phyloP scores from a whole-genome alignment of 2,329 filamentous ascomycete species.

The Colletotrichum higginsianum region DNA sequence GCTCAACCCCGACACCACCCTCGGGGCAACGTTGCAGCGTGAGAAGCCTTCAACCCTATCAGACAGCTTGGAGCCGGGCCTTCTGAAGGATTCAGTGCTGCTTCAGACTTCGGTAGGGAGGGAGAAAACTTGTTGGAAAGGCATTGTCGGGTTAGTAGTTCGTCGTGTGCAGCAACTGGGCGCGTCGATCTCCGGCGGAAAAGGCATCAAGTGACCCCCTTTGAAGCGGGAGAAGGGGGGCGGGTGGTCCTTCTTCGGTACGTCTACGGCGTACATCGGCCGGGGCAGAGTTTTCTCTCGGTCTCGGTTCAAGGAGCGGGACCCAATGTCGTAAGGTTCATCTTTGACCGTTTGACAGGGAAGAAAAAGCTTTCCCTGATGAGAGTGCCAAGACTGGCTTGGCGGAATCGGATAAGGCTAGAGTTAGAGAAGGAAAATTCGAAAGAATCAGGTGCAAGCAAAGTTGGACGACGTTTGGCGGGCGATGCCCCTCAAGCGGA shows the following conservation, averaged over 20 bases:
- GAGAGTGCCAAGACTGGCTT: not conserved
- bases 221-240: not conserved
- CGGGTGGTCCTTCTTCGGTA: conserved; percentile 24
- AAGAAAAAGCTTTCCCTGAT: not conserved
- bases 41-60: not conserved
- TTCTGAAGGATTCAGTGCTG: not conserved
- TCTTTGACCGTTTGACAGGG: not conserved
- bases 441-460: conserved; percentile 13
- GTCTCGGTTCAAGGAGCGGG: too few relatives aligned
- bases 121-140: conserved; percentile 1
- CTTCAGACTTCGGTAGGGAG: not conserved
- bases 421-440: not conserved
- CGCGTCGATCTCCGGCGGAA: conserved; percentile 8
- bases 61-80: not conserved
- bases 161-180: conserved; percentile 3
- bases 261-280: conserved; percentile 23
- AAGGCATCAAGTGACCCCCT: not conserved
- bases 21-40: conserved; percentile 33
- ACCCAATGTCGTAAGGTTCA: not conserved
- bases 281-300: not conserved
- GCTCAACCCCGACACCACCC: not conserved
- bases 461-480: not conserved
- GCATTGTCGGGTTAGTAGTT: not conserved
- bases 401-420: not conserved
- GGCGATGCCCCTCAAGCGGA: conserved; percentile 21